Percentiles rank a stretch among this genome's conserved stretches.
phyloP scores from a whole-genome alignment of 371 early-diverging fungal species.

The Coemansia sp. region DNA sequence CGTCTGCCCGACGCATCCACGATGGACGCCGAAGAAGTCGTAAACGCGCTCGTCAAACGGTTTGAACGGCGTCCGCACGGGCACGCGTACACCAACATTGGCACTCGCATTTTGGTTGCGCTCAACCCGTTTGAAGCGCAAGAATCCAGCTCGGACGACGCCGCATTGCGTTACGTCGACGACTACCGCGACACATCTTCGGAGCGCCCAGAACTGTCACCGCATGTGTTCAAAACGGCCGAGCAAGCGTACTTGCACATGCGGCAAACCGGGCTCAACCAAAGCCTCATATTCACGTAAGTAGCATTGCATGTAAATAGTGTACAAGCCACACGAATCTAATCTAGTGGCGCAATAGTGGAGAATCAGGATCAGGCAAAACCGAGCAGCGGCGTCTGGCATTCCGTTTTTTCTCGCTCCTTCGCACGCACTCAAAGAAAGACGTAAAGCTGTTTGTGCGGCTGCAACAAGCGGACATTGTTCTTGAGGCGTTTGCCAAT shows the following conservation, averaged over 20 bases:
- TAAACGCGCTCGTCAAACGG: conserved; percentile 42
- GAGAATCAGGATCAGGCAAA: conserved; percentile 91
- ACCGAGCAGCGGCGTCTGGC: conserved; percentile 67
- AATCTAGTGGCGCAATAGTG: conserved; percentile 56
- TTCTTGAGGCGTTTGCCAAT: conserved; percentile 83
- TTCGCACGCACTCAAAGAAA: conserved; percentile 73
- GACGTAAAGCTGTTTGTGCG: conserved; percentile 77
- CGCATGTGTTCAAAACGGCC: conserved; percentile 80
- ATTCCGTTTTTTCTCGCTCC: conserved; percentile 67
- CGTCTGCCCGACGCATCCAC: conserved; percentile 33
- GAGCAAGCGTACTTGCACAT: conserved; percentile 52
- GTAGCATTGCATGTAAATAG: not conserved
- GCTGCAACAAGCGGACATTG: conserved; percentile 67
- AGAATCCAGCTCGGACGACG: conserved; percentile 60
- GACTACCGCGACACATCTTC: conserved; percentile 64
- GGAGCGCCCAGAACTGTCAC: conserved; percentile 55
- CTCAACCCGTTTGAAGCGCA: conserved; percentile 56
- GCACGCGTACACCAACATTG: conserved; percentile 48
- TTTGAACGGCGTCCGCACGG: conserved; percentile 43
- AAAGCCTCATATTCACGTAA: conserved; percentile 51
- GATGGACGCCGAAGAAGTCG: conserved; percentile 47
- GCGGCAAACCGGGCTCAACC: conserved; percentile 54
- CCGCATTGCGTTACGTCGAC: conserved; percentile 71
- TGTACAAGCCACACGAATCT: not conserved
- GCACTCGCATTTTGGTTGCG: conserved; percentile 43